Conservation (phyloP, 1,139 yeast genomes). For the Saccharomyces pastorianus region DNA sequence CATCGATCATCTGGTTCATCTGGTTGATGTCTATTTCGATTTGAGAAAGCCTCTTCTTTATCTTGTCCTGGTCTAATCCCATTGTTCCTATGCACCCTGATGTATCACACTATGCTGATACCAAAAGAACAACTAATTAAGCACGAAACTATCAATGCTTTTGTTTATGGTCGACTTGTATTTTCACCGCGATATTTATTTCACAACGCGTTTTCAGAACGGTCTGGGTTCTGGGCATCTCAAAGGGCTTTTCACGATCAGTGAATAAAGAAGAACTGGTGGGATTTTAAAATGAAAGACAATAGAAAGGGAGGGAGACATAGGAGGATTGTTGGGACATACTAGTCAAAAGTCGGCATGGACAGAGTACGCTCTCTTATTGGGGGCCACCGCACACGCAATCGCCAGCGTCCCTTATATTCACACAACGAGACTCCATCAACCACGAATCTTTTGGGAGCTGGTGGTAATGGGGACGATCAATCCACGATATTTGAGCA, state of each 20-base stretch:
- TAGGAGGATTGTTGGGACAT: not conserved
- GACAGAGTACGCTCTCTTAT: constrained; percentile 17
- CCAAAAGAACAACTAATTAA: not conserved
- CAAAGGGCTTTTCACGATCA: not conserved
- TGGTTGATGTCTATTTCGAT: constrained; percentile 30
- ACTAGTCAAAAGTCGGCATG: constrained; percentile 4
- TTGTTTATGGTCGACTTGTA: not conserved
- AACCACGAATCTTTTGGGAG: not conserved
- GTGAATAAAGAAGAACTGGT: not conserved
- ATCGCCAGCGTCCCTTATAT: not conserved
- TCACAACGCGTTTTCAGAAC: not conserved
- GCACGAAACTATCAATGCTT: not conserved
- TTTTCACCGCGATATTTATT: not conserved
- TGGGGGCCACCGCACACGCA: constrained; percentile 7
- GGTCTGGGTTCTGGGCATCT: constrained; percentile 1
- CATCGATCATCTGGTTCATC: constrained; percentile 30
- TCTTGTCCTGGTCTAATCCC: constrained; percentile 22
- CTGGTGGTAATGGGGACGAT: constrained; percentile 11
- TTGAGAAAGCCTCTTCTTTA: constrained; percentile 29
- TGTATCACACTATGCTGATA: not conserved
- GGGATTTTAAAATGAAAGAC: not conserved
- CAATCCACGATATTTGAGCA: constrained; percentile 15
- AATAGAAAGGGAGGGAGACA: too few species aligned
- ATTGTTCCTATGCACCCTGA: constrained; percentile 1
- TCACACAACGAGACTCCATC: not conserved